phyloP scores from a whole-genome alignment of 2,329 filamentous ascomycete genomes.

The Capronia epimyces region DNA sequence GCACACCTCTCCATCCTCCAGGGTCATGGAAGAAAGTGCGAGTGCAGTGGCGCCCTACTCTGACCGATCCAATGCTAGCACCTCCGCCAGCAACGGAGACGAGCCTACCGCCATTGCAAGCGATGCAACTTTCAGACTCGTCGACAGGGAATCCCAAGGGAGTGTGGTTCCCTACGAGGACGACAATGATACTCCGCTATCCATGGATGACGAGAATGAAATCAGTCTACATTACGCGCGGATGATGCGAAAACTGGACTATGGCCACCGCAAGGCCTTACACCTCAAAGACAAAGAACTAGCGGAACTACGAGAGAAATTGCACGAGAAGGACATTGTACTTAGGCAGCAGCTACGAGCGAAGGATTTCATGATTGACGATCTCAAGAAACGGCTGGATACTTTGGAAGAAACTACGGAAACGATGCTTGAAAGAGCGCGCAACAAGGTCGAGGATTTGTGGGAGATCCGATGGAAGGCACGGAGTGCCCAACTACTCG shows the following conservation, averaged over 20 bases:
- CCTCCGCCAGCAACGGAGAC: no score
- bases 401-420: conserved; percentile 28
- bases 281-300: conserved; percentile 32
- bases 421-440: conserved; percentile 30
- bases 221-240: conserved; percentile 31
- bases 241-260: conserved; percentile 33
- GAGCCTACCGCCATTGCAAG: no score
- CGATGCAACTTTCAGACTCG: no score
- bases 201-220: conserved; percentile 33
- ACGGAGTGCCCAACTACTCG: conserved; percentile 28
- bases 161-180: no score
- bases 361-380: conserved; percentile 31
- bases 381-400: conserved; percentile 28
- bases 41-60: no score
- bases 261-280: conserved; percentile 30
- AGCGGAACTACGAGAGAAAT: conserved; percentile 28
- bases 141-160: no score
- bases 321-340: conserved; percentile 33
- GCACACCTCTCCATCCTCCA: no score
- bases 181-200: conserved; percentile 24
- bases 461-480: conserved; percentile 37
- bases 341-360: conserved; percentile 32
- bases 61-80: no score
- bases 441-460: conserved; percentile 34
- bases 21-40: no score